A percentile compares a stretch with the other conserved stretches of the same genome.
Conservation (phyloP, 345 rosid genomes). For the Citropsis articulata region DNA sequence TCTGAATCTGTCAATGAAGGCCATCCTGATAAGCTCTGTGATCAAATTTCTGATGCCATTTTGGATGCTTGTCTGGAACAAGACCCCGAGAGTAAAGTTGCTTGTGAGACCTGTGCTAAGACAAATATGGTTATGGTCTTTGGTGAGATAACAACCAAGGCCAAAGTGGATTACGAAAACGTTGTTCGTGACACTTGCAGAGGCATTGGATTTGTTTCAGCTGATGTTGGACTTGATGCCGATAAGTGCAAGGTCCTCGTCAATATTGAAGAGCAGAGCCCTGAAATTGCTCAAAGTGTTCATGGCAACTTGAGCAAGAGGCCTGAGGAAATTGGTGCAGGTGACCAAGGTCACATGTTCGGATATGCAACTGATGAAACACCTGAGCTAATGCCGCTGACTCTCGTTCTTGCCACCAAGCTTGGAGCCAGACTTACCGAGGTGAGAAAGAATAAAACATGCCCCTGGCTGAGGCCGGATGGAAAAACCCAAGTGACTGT, state of each 20-base stretch:
- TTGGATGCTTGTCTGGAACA: constrained; percentile 30
- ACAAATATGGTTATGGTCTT: constrained; percentile 31
- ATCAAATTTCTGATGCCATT: constrained; percentile 28
- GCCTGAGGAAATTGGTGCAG: constrained; percentile 28
- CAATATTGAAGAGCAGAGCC: constrained; percentile 29
- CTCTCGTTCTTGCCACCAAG: constrained; percentile 29
- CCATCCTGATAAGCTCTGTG: constrained; percentile 29
- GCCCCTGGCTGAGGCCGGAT: constrained; percentile 33
- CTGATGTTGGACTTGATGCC: constrained; percentile 23
- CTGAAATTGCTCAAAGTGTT: constrained; percentile 25
- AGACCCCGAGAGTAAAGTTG: constrained; percentile 28
- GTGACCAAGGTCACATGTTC: constrained; percentile 32
- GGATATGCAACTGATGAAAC: constrained; percentile 36
- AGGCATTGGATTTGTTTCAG: constrained; percentile 19
- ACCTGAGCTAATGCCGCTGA: constrained; percentile 28
- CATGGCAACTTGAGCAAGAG: constrained; percentile 27
- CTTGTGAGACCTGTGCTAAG: constrained; percentile 30
- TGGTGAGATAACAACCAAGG: constrained; percentile 31
- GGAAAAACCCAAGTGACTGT: constrained; percentile 33
- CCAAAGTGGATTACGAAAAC: constrained; percentile 30
- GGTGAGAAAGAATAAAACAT: constrained; percentile 27
- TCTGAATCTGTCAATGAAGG: constrained; percentile 27
- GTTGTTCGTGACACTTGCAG: constrained; percentile 27
- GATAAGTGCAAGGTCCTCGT: constrained; percentile 29
- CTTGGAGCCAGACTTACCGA: constrained; percentile 26